Base-by-base conservation (phyloP, 306 rosid genomes). In the Vigna reflexopilosa region DNA sequence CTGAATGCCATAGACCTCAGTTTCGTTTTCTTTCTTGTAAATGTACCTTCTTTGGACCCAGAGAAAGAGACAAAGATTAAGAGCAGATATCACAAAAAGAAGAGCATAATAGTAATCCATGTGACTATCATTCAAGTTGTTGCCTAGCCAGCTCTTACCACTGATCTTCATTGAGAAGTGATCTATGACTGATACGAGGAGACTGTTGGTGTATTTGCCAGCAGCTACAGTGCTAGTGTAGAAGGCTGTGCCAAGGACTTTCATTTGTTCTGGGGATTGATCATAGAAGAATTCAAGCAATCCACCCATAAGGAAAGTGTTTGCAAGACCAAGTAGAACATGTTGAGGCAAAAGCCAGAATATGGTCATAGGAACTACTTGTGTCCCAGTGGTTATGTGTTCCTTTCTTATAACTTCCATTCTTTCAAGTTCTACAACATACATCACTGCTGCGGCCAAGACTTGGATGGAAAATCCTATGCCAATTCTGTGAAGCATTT, bases 231-330 rank as follows among this genome's bases (percentile, higher is more conserved):
- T 88, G 76, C 95, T 92, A 0, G 97, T 90, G 88, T 72, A 92
- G 77, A 92, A 90, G 0, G 95, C 90, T 7, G 95, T 92, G 70
- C 95, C 95, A 6, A 92, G 87, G 7, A 87, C 89, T 64, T 92
- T 91, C 97, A 92, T 85, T 38, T 92, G 90, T 76, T 92, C 93
- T 2, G 95, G 95, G 26, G 95, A 92, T 49, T 92, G 93, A 77
- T 92, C 97, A 54, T 90, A 92, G 83, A 92, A 92, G 80, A 92
- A 92, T 64, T 92, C 97, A 3, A 88, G 82, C 84, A 90, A 59
- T 2, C 97, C 97, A 38, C 87, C 81, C 9, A 87, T 87, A 10
- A 86, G 87, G 71, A 92, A 90, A 22, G 91, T 84, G 22, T 92
- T 89, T 2, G 91, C 88, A 6, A 92, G 11, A 7, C 97, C 97